phyloP scores from a whole-genome alignment of 2,329 filamentous ascomycete genomes.

The Xylaria sp. region DNA sequence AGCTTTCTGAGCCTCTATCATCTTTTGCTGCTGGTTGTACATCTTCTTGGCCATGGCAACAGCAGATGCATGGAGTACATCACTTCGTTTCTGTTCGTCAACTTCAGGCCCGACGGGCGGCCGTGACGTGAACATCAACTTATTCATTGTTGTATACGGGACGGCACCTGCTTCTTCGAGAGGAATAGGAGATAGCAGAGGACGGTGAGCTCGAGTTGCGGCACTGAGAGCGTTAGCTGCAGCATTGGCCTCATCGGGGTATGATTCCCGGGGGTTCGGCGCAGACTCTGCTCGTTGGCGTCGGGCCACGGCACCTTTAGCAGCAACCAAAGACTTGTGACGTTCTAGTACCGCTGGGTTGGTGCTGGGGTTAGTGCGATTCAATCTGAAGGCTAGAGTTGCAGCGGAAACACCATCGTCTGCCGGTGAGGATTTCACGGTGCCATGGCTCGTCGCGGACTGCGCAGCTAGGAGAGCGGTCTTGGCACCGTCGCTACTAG shows the following conservation, averaged over 20 bases:
- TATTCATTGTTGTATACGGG: slow-evolving; percentile 73
- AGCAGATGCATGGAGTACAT: slow-evolving; percentile 82
- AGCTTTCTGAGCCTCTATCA: slow-evolving; percentile 60
- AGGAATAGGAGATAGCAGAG: slow-evolving; percentile 56
- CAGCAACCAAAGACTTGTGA: slow-evolving; percentile 76
- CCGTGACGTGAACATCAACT: slow-evolving; percentile 80
- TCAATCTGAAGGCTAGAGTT: slow-evolving; percentile 70
- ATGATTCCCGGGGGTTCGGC: slow-evolving; percentile 58
- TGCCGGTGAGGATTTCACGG: slow-evolving; percentile 60
- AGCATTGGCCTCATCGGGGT: slow-evolving; percentile 69
- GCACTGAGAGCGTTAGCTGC: slow-evolving; percentile 76
- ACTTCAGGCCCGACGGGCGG: slow-evolving; percentile 77
- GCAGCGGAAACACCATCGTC: slow-evolving; percentile 73
- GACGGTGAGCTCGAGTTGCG: slow-evolving; percentile 73
- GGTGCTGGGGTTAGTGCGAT: slow-evolving; percentile 55
- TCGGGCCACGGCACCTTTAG: slow-evolving; percentile 77
- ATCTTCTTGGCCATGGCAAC: slow-evolving; percentile 90
- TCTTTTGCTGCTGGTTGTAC: slow-evolving; percentile 76
- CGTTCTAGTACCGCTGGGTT: slow-evolving; percentile 59
- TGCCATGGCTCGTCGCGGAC: slow-evolving; percentile 61
- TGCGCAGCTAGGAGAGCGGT: slow-evolving; percentile 76
- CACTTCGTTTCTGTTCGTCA: slow-evolving; percentile 77
- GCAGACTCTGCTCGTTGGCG: slow-evolving; percentile 73
- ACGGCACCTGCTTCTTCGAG: slow-evolving; percentile 72
- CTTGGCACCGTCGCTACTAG: slow-evolving; percentile 74